These are phyloP conservation scores for Toxoplasma gondii DNA, from an alignment of 169 alveolate genomes.

Conservation along the genomic window DNA sequence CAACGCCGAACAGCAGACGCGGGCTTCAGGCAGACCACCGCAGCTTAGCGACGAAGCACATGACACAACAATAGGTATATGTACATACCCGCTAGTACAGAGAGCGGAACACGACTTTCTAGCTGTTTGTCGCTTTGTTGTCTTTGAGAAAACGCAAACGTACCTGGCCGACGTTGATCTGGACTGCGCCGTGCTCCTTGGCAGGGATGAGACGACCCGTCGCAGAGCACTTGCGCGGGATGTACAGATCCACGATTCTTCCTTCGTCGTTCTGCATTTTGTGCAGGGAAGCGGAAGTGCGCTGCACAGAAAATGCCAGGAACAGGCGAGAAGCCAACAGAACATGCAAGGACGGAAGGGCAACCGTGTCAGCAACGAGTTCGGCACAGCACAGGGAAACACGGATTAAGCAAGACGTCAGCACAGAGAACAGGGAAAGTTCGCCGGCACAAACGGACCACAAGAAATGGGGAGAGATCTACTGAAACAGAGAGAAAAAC, in stretches of 20 bases:
- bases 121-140: no score
- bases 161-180: conserved; percentile 87
- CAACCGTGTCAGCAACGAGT: neutral
- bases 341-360: neutral
- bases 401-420: neutral
- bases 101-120: no score
- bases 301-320: neutral
- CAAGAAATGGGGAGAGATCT: neutral
- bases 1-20: no score
- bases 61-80: no score
- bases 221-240: conserved; percentile 92
- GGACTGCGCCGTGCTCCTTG: conserved; percentile 92
- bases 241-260: conserved; percentile 85
- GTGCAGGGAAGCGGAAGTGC: neutral
- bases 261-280: conserved; percentile 82
- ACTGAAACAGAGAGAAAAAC: neutral
- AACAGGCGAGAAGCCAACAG: neutral
- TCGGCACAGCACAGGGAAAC: neutral
- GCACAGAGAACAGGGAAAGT: neutral
- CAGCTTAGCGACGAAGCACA: no score
- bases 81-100: no score
- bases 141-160: neutral
- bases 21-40: no score
- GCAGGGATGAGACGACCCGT: conserved; percentile 88
- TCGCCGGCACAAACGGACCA: neutral